Base-by-base conservation (phyloP, 2,329 filamentous ascomycete species). In the Elsinoe perseae region DNA sequence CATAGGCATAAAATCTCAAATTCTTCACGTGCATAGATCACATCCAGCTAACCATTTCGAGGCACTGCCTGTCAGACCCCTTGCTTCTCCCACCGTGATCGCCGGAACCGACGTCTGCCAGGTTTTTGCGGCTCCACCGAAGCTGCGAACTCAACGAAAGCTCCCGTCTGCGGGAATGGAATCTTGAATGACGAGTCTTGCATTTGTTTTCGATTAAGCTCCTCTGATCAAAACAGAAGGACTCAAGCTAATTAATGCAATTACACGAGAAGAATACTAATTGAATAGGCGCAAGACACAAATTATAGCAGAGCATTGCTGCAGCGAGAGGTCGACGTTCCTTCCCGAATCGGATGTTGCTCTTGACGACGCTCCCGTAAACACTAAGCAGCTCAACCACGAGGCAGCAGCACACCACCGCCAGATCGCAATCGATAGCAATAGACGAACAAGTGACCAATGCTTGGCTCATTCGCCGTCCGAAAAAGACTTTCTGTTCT, bases 221-320 rank as follows among this genome's bases (percentile, higher is more conserved):
- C 18, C 34, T n/a, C 10, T 38, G 12, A 8, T 2, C n/a, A 38
- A 4, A 9, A n/a, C n/a, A n/a, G n/a, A n/a, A n/a, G n/a, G n/a
- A n/a, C n/a, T n/a, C n/a, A n/a, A n/a, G n/a, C n/a, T n/a, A n/a
- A n/a, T n/a, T n/a, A n/a, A n/a, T n/a, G n/a, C n/a, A n/a, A n/a
- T n/a, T n/a, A n/a, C n/a, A n/a, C n/a, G n/a, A n/a, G n/a, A n/a
- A n/a, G n/a, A n/a, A n/a, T n/a, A n/a, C n/a, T n/a, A n/a, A n/a
- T n/a, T n/a, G n/a, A n/a, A n/a, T n/a, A n/a, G n/a, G n/a, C n/a
- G n/a, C n/a, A n/a, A n/a, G n/a, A n/a, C n/a, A n/a, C n/a, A n/a
- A n/a, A n/a, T n/a, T n/a, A n/a, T n/a, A n/a, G n/a, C 61, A 16
- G 61, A 64, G 57, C 63, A 64, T 42, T 50, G 50, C 70, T 80